Base-by-base conservation (phyloP, 257 asterid species). In the Vinca minor region DNA sequence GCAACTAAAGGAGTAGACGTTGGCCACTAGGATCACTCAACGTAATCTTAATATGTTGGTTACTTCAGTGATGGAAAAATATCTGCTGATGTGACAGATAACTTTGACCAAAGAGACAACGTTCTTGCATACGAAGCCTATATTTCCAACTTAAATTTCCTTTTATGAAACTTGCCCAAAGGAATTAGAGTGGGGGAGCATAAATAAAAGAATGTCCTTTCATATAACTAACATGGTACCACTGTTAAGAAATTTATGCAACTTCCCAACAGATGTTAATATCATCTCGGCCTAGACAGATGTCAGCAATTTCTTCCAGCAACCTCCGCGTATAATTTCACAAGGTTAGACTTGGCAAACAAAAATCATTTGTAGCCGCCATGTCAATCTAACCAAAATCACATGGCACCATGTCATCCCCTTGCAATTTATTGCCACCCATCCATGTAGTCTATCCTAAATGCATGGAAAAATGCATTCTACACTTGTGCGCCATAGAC, bases 251-350 rank as follows among this genome's bases (percentile, higher is more conserved):
- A 42, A 42, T 14, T n/a, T 17, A 13, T 42, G 47, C 18, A 42
- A 42, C 47, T 44, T 44, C 49, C 23, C 53, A 46, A 46, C 49
- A n/a, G n/a, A n/a, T n/a, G n/a, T n/a, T n/a, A n/a, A n/a, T n/a
- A n/a, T n/a, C n/a, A n/a, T n/a, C n/a, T n/a, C n/a, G n/a, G n/a
- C n/a, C n/a, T n/a, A n/a, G n/a, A n/a, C n/a, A 7, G 21, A 49
- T 13, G 8, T 8, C 18, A 10, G 15, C 15, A 20, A 49, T 20
- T 21, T 21, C 10, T 1, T 49, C 29, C 10, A 4, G 1, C 29
- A 20, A 49, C 14, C 29, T 20, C 55, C 13, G 8, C 29, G 13
- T 7, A 49, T 23, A 49, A 29, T 23, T 20, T 49, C 12, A 8
- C 12, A 5, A 38, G 44, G 44, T 8, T 38, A 38, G 44, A 38